A percentile compares a stretch with the other conserved stretches of the same genome.
Conservation (phyloP, 176 grass and related monocot genomes). For the Oryza nivara region DNA sequence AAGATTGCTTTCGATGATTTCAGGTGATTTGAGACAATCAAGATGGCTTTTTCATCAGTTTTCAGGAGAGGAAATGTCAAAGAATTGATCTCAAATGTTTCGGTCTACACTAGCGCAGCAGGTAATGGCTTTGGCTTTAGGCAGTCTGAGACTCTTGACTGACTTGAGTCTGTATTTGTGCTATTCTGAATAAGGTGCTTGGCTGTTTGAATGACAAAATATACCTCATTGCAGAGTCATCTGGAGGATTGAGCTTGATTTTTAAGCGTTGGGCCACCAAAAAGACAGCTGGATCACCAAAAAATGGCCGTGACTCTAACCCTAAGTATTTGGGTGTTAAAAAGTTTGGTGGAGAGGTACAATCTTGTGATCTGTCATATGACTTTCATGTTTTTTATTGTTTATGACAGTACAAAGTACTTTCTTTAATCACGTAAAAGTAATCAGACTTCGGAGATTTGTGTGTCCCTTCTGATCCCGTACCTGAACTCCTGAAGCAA, state of each 20-base stretch:
- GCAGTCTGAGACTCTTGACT: background rate
- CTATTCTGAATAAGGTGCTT: conserved; percentile 13
- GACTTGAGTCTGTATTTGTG: background rate
- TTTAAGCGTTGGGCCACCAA: conserved; percentile 91
- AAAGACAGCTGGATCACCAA: conserved; percentile 75
- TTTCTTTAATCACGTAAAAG: background rate
- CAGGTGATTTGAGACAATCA: conserved; percentile 25
- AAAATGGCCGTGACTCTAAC: conserved; percentile 85
- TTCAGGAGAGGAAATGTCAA: conserved; percentile 73
- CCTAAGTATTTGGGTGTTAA: conserved; percentile 91
- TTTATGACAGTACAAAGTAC: background rate
- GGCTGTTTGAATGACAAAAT: background rate
- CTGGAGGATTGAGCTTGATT: conserved; percentile 66
- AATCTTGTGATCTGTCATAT: conserved; percentile 2
- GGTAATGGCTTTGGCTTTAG: conserved; percentile 37
- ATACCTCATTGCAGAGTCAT: conserved; percentile 54
- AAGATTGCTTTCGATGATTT: background rate
- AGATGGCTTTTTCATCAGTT: conserved; percentile 57
- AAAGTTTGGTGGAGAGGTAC: conserved; percentile 91
- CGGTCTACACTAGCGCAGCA: conserved; percentile 49
- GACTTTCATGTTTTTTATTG: background rate
- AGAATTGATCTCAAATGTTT: conserved; percentile 70
- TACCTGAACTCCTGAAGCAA: background rate
- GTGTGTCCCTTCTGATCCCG: background rate
- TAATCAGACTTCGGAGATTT: background rate